Evolutionary conservation across 2,329 filamentous ascomycete genomes (phyloP).

Genomic region (Monosporascus sp.): DNA sequence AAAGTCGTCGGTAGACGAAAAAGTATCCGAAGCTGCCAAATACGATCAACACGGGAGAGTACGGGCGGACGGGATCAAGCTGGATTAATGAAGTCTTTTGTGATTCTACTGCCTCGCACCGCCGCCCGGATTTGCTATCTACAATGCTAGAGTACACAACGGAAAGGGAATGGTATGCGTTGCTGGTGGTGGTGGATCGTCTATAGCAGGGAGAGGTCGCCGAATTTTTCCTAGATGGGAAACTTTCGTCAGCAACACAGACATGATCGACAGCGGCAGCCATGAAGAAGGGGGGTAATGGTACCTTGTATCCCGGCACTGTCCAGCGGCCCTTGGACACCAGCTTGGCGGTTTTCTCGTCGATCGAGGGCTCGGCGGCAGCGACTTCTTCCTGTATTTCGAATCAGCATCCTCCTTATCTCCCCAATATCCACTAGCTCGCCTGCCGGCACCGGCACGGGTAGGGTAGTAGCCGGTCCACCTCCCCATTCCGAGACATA

Average conservation of each 20-base stretch:
- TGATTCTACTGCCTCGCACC: constrained; percentile 14
- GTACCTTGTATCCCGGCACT: constrained; percentile 97
- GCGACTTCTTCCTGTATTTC: constrained; percentile 79
- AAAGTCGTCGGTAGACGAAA: no score
- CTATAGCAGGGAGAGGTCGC: constrained; percentile 93
- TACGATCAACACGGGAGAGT: neutral
- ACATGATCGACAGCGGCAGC: neutral
- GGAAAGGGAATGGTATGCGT: constrained; percentile 37
- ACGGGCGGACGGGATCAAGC: neutral
- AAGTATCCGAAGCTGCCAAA: neutral
- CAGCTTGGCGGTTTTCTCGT: constrained; percentile 91
- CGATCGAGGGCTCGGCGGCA: constrained; percentile 89
- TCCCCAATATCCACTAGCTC: constrained; percentile 4
- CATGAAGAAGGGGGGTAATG: constrained; percentile 24
- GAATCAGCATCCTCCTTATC: constrained; percentile 19
- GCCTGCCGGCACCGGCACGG: constrained; percentile 1
- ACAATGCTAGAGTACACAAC: constrained; percentile 67
- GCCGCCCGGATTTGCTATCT: constrained; percentile 46
- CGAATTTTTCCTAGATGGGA: constrained; percentile 83
- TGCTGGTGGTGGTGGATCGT: constrained; percentile 22
- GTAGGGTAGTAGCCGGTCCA: neutral
- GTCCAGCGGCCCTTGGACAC: constrained; percentile 98
- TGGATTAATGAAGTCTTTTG: neutral
- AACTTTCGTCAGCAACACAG: constrained; percentile 36
- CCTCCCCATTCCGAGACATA: constrained; percentile 48